Conservation (phyloP, 2,329 filamentous ascomycete genomes). For the Aureobasidium sp. region DNA sequence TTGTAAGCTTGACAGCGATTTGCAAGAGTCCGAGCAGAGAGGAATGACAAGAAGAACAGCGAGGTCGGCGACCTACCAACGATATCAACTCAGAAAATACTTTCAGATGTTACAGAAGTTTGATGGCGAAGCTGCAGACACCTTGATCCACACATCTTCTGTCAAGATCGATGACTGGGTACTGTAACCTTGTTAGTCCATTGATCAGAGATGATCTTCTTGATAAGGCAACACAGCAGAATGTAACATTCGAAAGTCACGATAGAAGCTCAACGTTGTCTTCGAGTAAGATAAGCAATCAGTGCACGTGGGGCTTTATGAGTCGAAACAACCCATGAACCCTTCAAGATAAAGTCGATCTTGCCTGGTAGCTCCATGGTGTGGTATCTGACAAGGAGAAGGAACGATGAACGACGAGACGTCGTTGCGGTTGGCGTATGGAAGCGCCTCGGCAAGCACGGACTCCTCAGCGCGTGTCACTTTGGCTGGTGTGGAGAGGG, state of each 20-base stretch:
- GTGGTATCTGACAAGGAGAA: slow-evolving; percentile 2
- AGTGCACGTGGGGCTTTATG: background rate
- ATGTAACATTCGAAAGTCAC: background rate
- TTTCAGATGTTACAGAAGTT: background rate
- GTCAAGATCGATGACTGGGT: background rate
- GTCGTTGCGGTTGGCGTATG: background rate
- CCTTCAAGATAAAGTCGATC: background rate
- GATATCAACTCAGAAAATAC: background rate
- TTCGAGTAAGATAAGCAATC: slow-evolving; percentile 1
- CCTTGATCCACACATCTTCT: background rate
- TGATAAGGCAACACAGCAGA: background rate
- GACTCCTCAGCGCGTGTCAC: slow-evolving; percentile 1
- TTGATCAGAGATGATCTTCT: background rate
- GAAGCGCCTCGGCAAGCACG: background rate
- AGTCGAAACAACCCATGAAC: background rate
- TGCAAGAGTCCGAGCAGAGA: background rate
- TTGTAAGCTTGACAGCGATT: background rate
- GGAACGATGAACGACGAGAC: background rate
- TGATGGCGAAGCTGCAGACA: background rate
- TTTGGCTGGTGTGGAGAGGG: background rate
- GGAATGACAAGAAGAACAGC: background rate
- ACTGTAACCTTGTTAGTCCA: background rate
- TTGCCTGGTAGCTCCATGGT: background rate
- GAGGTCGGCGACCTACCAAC: slow-evolving; percentile 1
- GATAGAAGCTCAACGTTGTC: background rate